Base-by-base conservation (phyloP, 208 protist species). In the Porcisia hertigi region DNA sequence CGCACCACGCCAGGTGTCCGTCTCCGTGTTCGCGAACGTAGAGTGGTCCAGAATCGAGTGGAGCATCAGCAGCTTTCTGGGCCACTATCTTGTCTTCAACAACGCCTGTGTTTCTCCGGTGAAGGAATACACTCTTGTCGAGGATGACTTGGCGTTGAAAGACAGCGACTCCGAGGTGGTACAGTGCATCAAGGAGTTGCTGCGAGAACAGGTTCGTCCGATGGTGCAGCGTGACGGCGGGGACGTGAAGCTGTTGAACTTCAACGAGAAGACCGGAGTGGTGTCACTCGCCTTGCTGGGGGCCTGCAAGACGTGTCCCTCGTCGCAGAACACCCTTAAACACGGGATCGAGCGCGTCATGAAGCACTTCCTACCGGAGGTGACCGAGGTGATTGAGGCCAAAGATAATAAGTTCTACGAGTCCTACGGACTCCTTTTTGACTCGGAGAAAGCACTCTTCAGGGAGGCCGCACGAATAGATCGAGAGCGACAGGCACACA, bases 171-270 rank as follows among this genome's bases (percentile, higher is more conserved):
- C 86, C 2, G 94, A 98, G 86, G 90, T 95, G 59, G 47, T 98
- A 65, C 93, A 97, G 89, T 96, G 92, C 79, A 96, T 98, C 67
- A 98, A 98, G 86, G 94, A 98, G 77, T 88, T 98, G n/a, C 72
- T 98, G 58, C 86, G 90, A 12, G 92, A 93, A 72, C 90, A 97
- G 73, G 87, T 98, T 20, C 90, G 94, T 43, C 94, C 96, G 34
- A 97, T 98, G 92, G 88, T 98, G 55, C 96, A 98, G 86, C 89
- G 92, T 41, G 96, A 98, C 80, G 94, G 96, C 47, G 96, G 96
- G 41, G 96, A 98, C 67, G 91, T 98, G 70, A 92, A 95, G 71
- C 81, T 97, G 76, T 74, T 96, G 18, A 86, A 90, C 62, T 98
- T 96, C 62, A 91, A 98, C 58, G 88, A 90, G 55, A 83, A 93